phyloP scores from a whole-genome alignment of 140 eudicot species.

The Cichorium intybus region DNA sequence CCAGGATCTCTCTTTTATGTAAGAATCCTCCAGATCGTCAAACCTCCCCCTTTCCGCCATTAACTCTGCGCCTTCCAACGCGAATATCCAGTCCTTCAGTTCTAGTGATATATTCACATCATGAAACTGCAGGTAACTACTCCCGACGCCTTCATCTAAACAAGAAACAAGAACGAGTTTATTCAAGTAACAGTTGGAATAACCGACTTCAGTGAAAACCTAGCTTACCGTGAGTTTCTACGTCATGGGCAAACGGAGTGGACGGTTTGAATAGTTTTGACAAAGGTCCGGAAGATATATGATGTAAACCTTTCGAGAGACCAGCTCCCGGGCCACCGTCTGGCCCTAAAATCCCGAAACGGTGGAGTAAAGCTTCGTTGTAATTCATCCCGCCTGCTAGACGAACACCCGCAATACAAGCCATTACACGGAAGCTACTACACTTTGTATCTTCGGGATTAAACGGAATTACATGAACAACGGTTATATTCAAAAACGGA shows the following conservation, averaged over 20 bases:
- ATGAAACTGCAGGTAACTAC: constrained; percentile 49
- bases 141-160: constrained; percentile 52
- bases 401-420: constrained; percentile 80
- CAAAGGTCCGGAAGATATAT: constrained; percentile 73
- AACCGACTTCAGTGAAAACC: constrained; percentile 3
- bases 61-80: constrained; percentile 71
- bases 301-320: constrained; percentile 73
- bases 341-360: constrained; percentile 79
- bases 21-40: constrained; percentile 38
- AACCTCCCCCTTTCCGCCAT: constrained; percentile 42
- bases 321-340: constrained; percentile 94
- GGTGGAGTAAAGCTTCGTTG: constrained; percentile 79
- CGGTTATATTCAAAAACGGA: constrained; percentile 64
- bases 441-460: constrained; percentile 63
- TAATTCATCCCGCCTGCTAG: constrained; percentile 96
- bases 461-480: constrained; percentile 75
- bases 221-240: constrained; percentile 38
- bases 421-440: constrained; percentile 73
- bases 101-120: constrained; percentile 77
- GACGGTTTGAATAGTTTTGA: constrained; percentile 75
- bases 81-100: constrained; percentile 81
- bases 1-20: constrained; percentile 72
- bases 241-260: constrained; percentile 46
- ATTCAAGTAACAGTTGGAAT: background rate
- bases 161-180: constrained; percentile 11